These are phyloP conservation scores for Canavalia ensiformis DNA, from an alignment of 306 rosid species.

Conservation along the genomic window DNA sequence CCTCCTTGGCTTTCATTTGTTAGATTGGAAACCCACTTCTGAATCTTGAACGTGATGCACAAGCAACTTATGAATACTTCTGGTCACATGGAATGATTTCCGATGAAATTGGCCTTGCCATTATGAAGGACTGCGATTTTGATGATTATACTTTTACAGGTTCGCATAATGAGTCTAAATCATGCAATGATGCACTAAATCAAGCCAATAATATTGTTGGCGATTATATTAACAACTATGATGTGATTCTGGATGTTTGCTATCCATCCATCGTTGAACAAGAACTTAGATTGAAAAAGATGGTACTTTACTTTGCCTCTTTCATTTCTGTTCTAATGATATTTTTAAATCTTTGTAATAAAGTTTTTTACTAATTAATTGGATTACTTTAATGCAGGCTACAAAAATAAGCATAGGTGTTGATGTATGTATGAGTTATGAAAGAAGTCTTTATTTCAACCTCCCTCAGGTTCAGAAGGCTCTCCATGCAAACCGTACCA, in stretches of 20 bases:
- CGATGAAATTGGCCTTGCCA: slow-evolving; percentile 77
- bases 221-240: slow-evolving; percentile 68
- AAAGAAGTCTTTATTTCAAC: slow-evolving; percentile 72
- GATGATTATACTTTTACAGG: slow-evolving; percentile 57
- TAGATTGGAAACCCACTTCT: slow-evolving; percentile 97
- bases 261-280: slow-evolving; percentile 88
- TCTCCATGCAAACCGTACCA: slow-evolving; percentile 96
- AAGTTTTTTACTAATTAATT: not conserved
- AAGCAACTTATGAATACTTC: slow-evolving; percentile 78
- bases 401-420: slow-evolving; percentile 80
- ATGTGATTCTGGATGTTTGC: slow-evolving; percentile 88
- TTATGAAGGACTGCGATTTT: slow-evolving; percentile 76
- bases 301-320: slow-evolving; percentile 60
- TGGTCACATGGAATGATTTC: slow-evolving; percentile 99
- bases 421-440: slow-evolving; percentile 80
- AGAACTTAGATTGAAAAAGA: slow-evolving; percentile 73
- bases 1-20: slow-evolving; percentile 17
- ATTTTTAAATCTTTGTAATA: not conserved
- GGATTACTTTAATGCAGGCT: slow-evolving; percentile 60
- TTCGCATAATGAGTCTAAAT: slow-evolving; percentile 64
- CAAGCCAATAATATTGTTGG: slow-evolving; percentile 69
- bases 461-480: slow-evolving; percentile 93
- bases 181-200: slow-evolving; percentile 64
- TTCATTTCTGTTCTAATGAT: slow-evolving; percentile 1
- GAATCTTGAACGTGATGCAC: slow-evolving; percentile 71